Conservation (phyloP, 306 rosid species). For the Rubus parviflorus region DNA sequence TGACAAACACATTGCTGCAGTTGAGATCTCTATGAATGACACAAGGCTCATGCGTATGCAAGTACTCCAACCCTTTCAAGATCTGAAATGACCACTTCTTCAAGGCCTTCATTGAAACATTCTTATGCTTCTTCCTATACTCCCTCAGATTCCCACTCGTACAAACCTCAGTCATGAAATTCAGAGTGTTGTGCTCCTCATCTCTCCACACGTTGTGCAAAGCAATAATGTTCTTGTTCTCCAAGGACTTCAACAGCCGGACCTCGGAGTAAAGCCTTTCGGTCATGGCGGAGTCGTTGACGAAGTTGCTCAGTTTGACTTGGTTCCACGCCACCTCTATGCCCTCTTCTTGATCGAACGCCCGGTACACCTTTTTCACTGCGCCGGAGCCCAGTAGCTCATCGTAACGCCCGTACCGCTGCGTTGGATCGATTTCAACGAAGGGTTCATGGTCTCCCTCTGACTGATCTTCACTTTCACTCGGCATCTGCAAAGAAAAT, state of each 20-base stretch:
- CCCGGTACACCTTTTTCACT: constrained; percentile 85
- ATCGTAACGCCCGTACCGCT: constrained; percentile 69
- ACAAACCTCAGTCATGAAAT: constrained; percentile 94
- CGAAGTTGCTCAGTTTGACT: constrained; percentile 71
- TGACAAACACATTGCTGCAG: constrained; percentile 91
- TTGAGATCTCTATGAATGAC: constrained; percentile 96
- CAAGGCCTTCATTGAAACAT: constrained; percentile 79
- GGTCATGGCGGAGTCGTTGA: constrained; percentile 62
- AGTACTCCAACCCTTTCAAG: constrained; percentile 66
- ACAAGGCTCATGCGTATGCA: constrained; percentile 84
- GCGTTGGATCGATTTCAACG: constrained; percentile 60
- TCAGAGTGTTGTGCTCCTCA: constrained; percentile 37
- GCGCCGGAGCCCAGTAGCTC: constrained; percentile 81
- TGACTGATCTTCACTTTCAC: constrained; percentile 28
- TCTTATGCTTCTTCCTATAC: constrained; percentile 78
- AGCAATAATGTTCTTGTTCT: constrained; percentile 64
- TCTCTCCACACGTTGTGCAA: constrained; percentile 71
- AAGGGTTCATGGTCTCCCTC: constrained; percentile 72
- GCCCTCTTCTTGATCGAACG: constrained; percentile 89
- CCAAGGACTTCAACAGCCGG: constrained; percentile 52
- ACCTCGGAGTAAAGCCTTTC: constrained; percentile 83
- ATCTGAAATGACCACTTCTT: constrained; percentile 92
- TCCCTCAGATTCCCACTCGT: constrained; percentile 87
- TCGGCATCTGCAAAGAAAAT: constrained; percentile 55
- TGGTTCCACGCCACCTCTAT: constrained; percentile 97